Evolutionary conservation across 2,329 filamentous ascomycete genomes (phyloP).

Genomic region (Hawksworthiomyces lignivorus): DNA sequence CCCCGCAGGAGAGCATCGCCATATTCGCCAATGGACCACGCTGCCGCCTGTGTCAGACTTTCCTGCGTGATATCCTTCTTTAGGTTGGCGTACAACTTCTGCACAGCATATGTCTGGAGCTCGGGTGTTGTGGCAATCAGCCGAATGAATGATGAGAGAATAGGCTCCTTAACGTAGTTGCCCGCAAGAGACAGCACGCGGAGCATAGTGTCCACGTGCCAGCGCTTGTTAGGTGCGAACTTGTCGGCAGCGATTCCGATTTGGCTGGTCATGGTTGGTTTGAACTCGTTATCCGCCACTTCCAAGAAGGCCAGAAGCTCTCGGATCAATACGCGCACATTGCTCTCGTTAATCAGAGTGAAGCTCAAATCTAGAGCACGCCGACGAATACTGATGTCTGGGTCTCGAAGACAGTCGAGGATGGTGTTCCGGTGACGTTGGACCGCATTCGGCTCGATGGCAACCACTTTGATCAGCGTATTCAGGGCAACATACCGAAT

Average conservation of each 20-base stretch:
- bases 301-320: constrained; percentile 93
- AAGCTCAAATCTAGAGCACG: constrained; percentile 96
- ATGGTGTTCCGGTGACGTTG: constrained; percentile 97
- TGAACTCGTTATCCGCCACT: constrained; percentile 97
- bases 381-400: constrained; percentile 94
- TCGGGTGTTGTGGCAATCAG: constrained; percentile 92
- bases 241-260: constrained; percentile 96
- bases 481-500: constrained; percentile 97
- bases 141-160: constrained; percentile 91
- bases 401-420: constrained; percentile 88
- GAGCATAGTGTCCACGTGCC: constrained; percentile 98
- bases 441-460: constrained; percentile 94
- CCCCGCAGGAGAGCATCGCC: constrained; percentile 83
- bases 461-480: constrained; percentile 95
- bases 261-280: constrained; percentile 95
- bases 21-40: constrained; percentile 98
- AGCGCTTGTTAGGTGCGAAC: constrained; percentile 93
- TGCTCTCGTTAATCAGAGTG: constrained; percentile 93
- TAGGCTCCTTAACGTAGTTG: constrained; percentile 96
- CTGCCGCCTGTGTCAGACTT: constrained; percentile 82
- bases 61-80: constrained; percentile 98
- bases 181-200: constrained; percentile 88
- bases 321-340: constrained; percentile 86
- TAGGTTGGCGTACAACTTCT: constrained; percentile 83
- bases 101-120: constrained; percentile 90